A percentile compares a stretch with the other conserved stretches of the same genome.
phyloP scores from a whole-genome alignment of 352 stramenopile genomes.

The Phytophthora boehmeriae region DNA sequence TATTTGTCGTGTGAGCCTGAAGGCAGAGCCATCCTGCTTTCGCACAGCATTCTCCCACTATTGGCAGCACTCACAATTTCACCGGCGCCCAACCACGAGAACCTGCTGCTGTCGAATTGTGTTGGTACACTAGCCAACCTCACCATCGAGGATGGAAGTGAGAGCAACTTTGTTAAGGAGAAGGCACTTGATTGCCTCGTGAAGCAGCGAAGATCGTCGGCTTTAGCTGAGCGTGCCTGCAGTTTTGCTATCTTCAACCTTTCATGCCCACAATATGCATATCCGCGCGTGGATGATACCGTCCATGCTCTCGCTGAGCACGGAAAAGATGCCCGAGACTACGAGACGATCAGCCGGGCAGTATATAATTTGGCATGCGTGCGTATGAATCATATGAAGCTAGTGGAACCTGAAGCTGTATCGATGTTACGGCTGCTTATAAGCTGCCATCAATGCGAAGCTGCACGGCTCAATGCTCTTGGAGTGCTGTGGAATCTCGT shows the following conservation, averaged over 20 bases:
- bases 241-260: constrained; percentile 74
- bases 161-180: constrained; percentile 73
- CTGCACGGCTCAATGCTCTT: constrained; percentile 52
- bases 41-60: constrained; percentile 53
- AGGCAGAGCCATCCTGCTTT: constrained; percentile 58
- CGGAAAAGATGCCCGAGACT: constrained; percentile 44
- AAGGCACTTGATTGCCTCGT: constrained; percentile 70
- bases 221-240: constrained; percentile 42
- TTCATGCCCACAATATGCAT: constrained; percentile 67
- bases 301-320: constrained; percentile 65
- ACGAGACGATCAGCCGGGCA: constrained; percentile 53
- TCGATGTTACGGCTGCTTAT: constrained; percentile 45
- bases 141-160: constrained; percentile 74
- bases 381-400: constrained; percentile 65
- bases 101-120: constrained; percentile 46
- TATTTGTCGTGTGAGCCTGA: constrained; percentile 52
- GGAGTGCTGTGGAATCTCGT: constrained; percentile 59
- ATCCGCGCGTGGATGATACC: constrained; percentile 69
- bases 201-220: constrained; percentile 49
- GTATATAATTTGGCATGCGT: constrained; percentile 76
- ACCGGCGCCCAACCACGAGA: constrained; percentile 29
- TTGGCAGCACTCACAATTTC: constrained; percentile 41
- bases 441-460: constrained; percentile 22
- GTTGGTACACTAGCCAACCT: constrained; percentile 69
- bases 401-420: constrained; percentile 60